phyloP scores from a whole-genome alignment of 352 stramenopile species.

The Pythium utonaiense region DNA sequence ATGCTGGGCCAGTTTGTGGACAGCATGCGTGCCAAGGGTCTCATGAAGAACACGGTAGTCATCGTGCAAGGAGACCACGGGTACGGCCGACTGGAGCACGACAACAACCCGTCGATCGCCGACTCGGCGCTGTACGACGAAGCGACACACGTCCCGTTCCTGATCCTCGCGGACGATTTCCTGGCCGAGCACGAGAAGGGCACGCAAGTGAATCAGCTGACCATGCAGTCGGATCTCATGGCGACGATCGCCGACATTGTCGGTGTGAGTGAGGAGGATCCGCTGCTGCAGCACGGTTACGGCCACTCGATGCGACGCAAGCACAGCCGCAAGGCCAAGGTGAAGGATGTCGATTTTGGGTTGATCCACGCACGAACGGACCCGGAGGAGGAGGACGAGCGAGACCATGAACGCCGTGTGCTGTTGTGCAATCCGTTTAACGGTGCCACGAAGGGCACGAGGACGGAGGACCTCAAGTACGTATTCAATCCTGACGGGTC shows the following conservation, averaged over 20 bases:
- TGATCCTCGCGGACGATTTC: constrained; percentile 11
- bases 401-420: no score
- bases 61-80: constrained; percentile 20
- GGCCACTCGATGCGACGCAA: constrained; percentile 15
- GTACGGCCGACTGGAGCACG: constrained; percentile 14
- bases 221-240: constrained; percentile 8
- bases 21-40: constrained; percentile 1
- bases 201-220: constrained; percentile 10
- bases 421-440: constrained; percentile 5
- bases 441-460: neutral
- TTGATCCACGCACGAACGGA: no score
- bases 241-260: constrained; percentile 14
- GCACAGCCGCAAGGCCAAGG: neutral
- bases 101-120: constrained; percentile 14
- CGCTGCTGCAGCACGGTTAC: constrained; percentile 14
- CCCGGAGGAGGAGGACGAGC: no score
- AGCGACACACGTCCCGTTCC: constrained; percentile 9
- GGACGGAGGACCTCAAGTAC: constrained; percentile 9
- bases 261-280: neutral
- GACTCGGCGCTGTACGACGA: constrained; percentile 11
- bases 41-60: constrained; percentile 21
- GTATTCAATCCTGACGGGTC: neutral
- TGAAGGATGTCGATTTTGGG: no score
- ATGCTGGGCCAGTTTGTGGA: constrained; percentile 8
- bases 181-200: constrained; percentile 10